Evolutionary conservation across 2,329 filamentous ascomycete genomes (phyloP), one percentile per base, ranked within the genome.

Genomic region (Endoconidiophora laricicola): DNA sequence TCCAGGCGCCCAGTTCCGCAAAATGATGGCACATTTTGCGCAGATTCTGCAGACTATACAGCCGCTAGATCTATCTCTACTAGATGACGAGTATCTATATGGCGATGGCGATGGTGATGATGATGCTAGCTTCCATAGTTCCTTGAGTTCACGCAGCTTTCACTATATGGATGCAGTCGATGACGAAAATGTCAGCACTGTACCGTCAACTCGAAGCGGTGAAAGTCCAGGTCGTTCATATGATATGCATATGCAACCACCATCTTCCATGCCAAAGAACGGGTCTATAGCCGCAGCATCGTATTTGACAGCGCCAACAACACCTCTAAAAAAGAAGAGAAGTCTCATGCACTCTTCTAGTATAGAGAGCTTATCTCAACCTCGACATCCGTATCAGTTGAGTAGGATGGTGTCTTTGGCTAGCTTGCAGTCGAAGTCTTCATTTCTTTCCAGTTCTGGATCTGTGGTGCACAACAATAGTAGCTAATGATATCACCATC

Each of bases 1-100:
- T 3, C 73, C 76, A 2, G 81, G 88, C 57, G 59, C 65, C 0
- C 73, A 81, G 47, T 96, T 98, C 61, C 73, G 83, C 37, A 67
- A 73, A 20, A 68, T 95, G 26, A 95, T 95, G 86, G 74, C 79
- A 51, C 70, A 84, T 23, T 95, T 96, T 63, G 83, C 88, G 2
- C 78, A 83, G 48, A 68, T 96, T 0, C 68, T 96, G 12, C 77
- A 83, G 48, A 74, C 72, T 16, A 94, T 96, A 83, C 73, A 69
- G 24, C 70, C 75, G 0, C 66, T 86, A 2, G 69, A 81, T 52
- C 66, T 73, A 0, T 65, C 66, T 0, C 61, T 78, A 3, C 60
- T 86, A 4, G 60, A 63, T 23, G 14, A 26, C 10, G 49, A 50
- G 26, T 18, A 40, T 29, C 29, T 33, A 9, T 22, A 22, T n/a